Evolutionary conservation across 176 grass and related monocot genomes (phyloP), one percentile per base, ranked within the genome.

Genomic region (Rhipidocladum racemiflorum): DNA sequence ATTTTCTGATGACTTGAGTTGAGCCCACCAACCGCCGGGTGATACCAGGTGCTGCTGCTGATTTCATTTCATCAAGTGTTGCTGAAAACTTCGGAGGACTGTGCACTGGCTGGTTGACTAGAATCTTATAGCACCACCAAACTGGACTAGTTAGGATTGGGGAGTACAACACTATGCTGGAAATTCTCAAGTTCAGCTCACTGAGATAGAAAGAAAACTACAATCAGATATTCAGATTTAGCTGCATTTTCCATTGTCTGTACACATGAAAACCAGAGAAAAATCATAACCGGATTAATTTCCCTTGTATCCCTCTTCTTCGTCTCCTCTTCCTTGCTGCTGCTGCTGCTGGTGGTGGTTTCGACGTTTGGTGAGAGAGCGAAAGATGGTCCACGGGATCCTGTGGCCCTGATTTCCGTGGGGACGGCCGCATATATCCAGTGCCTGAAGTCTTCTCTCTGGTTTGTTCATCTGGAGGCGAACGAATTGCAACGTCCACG

Each of bases 341-440:
- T n/a, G n/a, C 34, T 39, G 15, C 12, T 16, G 56, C 0, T 7
- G 36, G 36, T 0, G 10, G 30, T 34, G 27, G 44, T 45, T 32
- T 32, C 30, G 63, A 8, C 39, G 77, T 80, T 67, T 79, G 77
- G 77, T 80, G 77, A 25, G 63, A 80, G 14, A 38, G 76, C 61
- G 76, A 68, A 1, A 25, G 45, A 10, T 24, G 20, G 34, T 16
- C 5, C 12, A 24, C 3, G 4, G 21, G 27, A 24, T 36, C 7
- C 44, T 3, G 46, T 39, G 62, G 76, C 30, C 32, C 21, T 18
- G 10, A 14, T 80, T 54, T 67, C 77, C 54, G 61, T 54, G 77
- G 76, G 43, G 43, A 16, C 27, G 14, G 29, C 7, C 60, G 75
- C 17, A 62, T 61, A 39, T 21, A 28, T n/a, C 9, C 18, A 21